Percentiles rank a stretch among this genome's conserved stretches.
phyloP scores from a whole-genome alignment of 371 early-diverging fungal species.

The Nematocida ausubeli region DNA sequence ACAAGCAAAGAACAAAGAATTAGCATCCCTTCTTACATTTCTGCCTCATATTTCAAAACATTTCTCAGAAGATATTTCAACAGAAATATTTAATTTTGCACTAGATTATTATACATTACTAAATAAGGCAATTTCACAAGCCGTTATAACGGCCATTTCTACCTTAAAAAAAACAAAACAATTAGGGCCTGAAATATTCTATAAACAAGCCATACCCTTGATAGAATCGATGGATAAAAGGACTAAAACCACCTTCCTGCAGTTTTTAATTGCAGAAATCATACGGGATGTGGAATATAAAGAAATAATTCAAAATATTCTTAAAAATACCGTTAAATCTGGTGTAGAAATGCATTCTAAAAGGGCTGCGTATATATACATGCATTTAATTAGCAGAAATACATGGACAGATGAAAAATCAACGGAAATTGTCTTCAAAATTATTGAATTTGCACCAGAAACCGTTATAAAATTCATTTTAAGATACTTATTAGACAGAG shows the following conservation, averaged over 20 bases:
- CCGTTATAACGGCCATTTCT: conserved; percentile 31
- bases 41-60: conserved; percentile 45
- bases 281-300: conserved; percentile 47
- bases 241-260: conserved; percentile 45
- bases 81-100: conserved; percentile 42
- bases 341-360: conserved; percentile 48
- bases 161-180: conserved; percentile 49
- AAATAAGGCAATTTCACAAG: conserved; percentile 33
- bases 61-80: conserved; percentile 43
- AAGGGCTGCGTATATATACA: conserved; percentile 50
- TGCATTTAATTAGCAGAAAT: conserved; percentile 48
- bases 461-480: conserved; percentile 42
- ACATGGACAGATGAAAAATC: conserved; percentile 34
- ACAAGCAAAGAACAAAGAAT: conserved; percentile 45
- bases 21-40: conserved; percentile 33
- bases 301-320: conserved; percentile 20
- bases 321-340: conserved; percentile 22
- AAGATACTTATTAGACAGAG: conserved; percentile 45
- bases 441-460: conserved; percentile 7
- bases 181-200: conserved; percentile 52
- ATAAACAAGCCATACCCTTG: conserved; percentile 36
- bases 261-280: conserved; percentile 52
- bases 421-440: conserved; percentile 27
- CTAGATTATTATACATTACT: conserved; percentile 48
- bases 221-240: conserved; percentile 56